Evolutionary conservation across 2,329 filamentous ascomycete species (phyloP).

Genomic region (Xylariaceae sp.): DNA sequence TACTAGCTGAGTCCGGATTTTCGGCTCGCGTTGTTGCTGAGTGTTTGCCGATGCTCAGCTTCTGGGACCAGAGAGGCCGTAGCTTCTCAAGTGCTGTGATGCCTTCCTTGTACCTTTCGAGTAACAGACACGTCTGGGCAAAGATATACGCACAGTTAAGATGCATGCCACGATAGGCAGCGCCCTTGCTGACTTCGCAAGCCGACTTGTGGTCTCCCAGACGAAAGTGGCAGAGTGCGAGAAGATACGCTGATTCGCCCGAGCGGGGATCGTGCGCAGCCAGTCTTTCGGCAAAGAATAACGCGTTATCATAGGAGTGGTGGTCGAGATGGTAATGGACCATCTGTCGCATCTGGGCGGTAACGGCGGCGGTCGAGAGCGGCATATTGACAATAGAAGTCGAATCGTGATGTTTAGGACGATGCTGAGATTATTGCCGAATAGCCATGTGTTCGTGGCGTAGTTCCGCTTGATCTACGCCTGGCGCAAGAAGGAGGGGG

Average conservation of each 20-base stretch:
- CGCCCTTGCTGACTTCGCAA: constrained; percentile 71
- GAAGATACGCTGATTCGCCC: constrained; percentile 73
- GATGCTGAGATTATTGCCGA: constrained; percentile 21
- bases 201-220: constrained; percentile 79
- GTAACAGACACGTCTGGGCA: constrained; percentile 76
- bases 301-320: constrained; percentile 78
- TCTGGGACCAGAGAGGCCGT: constrained; percentile 67
- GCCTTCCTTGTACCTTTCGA: constrained; percentile 77
- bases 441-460: constrained; percentile 34
- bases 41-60: constrained; percentile 77
- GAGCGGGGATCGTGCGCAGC: constrained; percentile 77
- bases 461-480: constrained; percentile 16
- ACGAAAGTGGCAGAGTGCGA: constrained; percentile 79
- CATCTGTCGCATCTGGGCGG: constrained; percentile 52
- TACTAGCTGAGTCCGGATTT: constrained; percentile 75
- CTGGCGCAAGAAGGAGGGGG: constrained; percentile 6
- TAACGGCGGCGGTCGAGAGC: constrained; percentile 46
- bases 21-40: constrained; percentile 68
- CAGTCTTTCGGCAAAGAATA: constrained; percentile 87
- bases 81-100: constrained; percentile 79
- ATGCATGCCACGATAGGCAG: constrained; percentile 66
- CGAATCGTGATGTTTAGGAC: constrained; percentile 12
- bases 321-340: constrained; percentile 78
- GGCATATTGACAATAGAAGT: constrained; percentile 40
- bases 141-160: constrained; percentile 87